These are phyloP conservation scores for Ophiostoma perfectum DNA, from an alignment of 2,329 filamentous ascomycete genomes.

Conservation along the genomic window DNA sequence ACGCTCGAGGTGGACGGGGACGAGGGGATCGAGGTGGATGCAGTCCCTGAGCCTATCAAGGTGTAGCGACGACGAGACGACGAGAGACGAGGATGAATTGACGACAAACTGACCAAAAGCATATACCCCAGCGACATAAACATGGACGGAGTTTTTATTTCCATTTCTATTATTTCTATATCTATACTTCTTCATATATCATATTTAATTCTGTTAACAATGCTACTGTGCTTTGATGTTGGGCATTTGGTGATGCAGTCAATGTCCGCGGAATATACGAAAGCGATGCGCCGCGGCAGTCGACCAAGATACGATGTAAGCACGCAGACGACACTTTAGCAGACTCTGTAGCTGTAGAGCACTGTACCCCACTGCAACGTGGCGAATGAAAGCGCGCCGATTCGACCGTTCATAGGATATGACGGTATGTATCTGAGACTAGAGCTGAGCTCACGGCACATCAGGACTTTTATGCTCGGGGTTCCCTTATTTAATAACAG, in stretches of 20 bases:
- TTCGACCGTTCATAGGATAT: conserved; percentile 16
- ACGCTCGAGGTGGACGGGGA: conserved; percentile 28
- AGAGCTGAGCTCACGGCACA: not conserved
- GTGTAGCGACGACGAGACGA: not conserved
- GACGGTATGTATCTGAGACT: not conserved
- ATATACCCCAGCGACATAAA: conserved; percentile 7
- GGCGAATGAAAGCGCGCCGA: conserved; percentile 23
- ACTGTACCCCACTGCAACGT: conserved; percentile 17
- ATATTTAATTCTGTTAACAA: not conserved
- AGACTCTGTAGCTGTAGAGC: not conserved
- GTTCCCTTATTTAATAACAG: too few species aligned
- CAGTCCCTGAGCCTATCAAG: not conserved
- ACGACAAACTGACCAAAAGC: conserved; percentile 10
- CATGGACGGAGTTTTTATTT: conserved; percentile 11
- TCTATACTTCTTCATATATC: not conserved
- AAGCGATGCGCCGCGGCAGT: not conserved
- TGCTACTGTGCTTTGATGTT: not conserved
- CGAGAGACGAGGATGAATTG: not conserved
- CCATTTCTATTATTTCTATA: not conserved
- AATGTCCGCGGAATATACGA: conserved; percentile 4
- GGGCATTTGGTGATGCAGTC: not conserved
- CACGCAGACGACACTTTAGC: not conserved
- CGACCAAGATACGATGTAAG: not conserved
- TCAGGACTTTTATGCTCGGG: not conserved
- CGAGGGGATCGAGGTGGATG: conserved; percentile 35